Base-by-base conservation (phyloP, 1,139 yeast genomes). In the Kodamaea plutei region DNA sequence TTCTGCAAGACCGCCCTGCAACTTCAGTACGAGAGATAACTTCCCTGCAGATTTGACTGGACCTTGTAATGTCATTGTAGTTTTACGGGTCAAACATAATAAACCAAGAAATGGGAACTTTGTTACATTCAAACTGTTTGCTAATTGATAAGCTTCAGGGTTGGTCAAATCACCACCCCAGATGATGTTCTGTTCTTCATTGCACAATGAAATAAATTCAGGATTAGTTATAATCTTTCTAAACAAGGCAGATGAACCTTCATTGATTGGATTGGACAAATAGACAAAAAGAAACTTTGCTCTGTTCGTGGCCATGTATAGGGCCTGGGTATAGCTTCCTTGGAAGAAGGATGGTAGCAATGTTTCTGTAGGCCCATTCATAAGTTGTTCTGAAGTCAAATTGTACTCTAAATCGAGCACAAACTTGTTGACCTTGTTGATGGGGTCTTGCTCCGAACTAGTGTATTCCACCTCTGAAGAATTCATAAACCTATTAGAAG, bases 111-210 rank as follows among this genome's bases (percentile, higher is more conserved):
- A 84, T 8, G 98, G 98, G 48, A 82, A 81, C 41, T 76, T 73
- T 13, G 89, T 74, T 25, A 82, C 84, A 38, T 76, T 74, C 38
- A 89, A 69, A 28, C 83, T 76, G 49, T 82, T 80, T 1, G 95
- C 85, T 10, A 87, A 78, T 47, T 87, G 95, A 48, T 77, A 81
- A 1, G 93, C 85, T 55, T 91, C 97, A 9, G 88, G 76, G 39
- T 80, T 77, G 10, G 76, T 72, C 18, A 84, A 75, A 50, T 84
- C 84, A 6, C 96, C 96, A 21, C 93, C 95, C 97, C 97, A 91
- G 4, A 87, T 61, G 3, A 87, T 48, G 3, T 79, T 54, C 27
- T 40, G 43, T 6, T 44, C 45, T 71, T 63, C 31, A 69, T 42
- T 34, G 10, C 40, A 36, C 29, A 81, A 59, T 7, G 61, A 58